Base-by-base conservation (phyloP, 2,329 filamentous ascomycete species). In the Alternaria novae-zelandiae region DNA sequence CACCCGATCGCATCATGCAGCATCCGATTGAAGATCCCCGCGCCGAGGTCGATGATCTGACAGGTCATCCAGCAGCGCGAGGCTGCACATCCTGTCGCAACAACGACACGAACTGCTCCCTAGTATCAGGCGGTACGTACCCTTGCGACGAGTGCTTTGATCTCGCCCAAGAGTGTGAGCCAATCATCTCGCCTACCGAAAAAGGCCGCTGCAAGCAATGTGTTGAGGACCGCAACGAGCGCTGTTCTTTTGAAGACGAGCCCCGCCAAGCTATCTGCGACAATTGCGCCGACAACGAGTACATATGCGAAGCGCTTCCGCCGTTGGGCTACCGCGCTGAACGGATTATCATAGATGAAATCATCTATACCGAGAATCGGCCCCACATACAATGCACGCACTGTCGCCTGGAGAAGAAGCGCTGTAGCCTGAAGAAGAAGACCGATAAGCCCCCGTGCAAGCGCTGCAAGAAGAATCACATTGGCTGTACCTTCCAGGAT, bases 201-300 rank as follows among this genome's bases (percentile, higher is more conserved):
- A 82, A 81, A 57, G 71, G 70, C 6, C 28, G 66, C 5, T 82
- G 80, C 65, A 74, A 79, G 44, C 67, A 65, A 36, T 78, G 76
- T 61, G 26, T 57, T 9, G 57, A 63, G 2, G 62, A 66, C 11
- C 54, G 54, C 0, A 54, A 61, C 20, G 53, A 68, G 7, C 4
- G 25, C 3, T 77, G 74, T 55, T 76, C 74, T 3, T 74, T 76
- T 13, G 67, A 73, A 25, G 41, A 65, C 2, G 61, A 64, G 6
- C 58, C 69, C 1, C 23, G 61, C 2, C 67, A 73, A 25, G 63
- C 26, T 1, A 58, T 70, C 6, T 77, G 74, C 53, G 61, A 74
- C 3, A 50, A 70, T 20, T 76, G 74, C 53, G 41, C 56, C 2
- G 62, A 66, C 0, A 32, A 61, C 6, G 66, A 69, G 26, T 59